A percentile compares a stretch with the other conserved stretches of the same genome.
phyloP scores from a whole-genome alignment of 306 rosid genomes.

The Corylus americana region DNA sequence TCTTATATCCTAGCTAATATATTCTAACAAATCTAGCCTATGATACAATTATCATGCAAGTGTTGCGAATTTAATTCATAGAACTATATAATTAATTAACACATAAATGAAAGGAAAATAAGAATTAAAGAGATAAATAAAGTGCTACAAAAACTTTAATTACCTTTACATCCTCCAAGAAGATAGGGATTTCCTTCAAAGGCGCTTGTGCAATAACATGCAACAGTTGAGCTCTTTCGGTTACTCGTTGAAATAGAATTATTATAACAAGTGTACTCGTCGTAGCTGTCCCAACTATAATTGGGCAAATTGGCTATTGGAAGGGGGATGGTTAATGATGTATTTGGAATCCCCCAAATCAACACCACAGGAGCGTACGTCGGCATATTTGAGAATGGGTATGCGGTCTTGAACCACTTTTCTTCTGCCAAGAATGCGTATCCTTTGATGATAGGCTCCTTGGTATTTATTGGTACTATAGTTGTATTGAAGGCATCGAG shows the following conservation, averaged over 20 bases:
- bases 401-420: not conserved
- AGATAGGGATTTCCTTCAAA: not conserved
- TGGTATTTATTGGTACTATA: not conserved
- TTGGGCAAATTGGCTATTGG: not conserved
- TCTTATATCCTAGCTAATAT: too few relatives aligned
- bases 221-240: not conserved
- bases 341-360: not conserved
- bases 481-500: not conserved
- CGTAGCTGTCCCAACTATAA: too few relatives aligned
- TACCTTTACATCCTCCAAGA: not conserved
- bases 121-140: not conserved
- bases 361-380: not conserved
- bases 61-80: not conserved
- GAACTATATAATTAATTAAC: not conserved
- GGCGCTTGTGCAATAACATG: not conserved
- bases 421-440: not conserved
- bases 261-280: accelerated
- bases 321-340: too few relatives aligned
- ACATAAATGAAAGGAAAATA: not conserved
- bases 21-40: too few relatives aligned
- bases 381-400: not conserved
- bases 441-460: not conserved
- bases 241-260: not conserved
- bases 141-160: not conserved
- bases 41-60: too few relatives aligned